Evolutionary conservation across 768 basidiomycete species (phyloP).

Genomic region (Termitomyces titanicus): DNA sequence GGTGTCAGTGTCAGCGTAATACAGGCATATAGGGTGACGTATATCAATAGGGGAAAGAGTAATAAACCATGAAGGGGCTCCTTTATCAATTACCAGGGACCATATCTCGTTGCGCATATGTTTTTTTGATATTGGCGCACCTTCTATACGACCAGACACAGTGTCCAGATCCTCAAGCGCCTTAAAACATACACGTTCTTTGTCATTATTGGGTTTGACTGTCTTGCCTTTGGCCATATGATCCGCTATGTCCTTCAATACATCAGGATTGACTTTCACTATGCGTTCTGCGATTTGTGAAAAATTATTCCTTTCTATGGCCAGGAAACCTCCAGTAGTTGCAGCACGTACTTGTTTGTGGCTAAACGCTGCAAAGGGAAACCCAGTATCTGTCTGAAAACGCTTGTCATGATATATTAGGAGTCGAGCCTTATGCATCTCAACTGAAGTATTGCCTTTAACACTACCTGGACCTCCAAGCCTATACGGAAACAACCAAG

Average conservation of each 20-base stretch:
- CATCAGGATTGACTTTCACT: too few species aligned
- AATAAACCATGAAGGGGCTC: constrained; percentile 32
- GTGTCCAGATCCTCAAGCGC: constrained; percentile 31
- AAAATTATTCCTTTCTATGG: constrained; percentile 22
- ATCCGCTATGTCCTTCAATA: too few species aligned
- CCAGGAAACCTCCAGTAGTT: constrained; percentile 22
- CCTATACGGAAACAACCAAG: constrained; percentile 40
- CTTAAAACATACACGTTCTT: constrained; percentile 25
- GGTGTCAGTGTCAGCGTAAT: constrained; percentile 23
- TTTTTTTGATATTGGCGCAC: constrained; percentile 25
- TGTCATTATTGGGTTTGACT: constrained; percentile 16
- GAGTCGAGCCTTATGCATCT: constrained; percentile 22
- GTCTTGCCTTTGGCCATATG: constrained; percentile 11
- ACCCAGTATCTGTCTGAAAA: constrained; percentile 33
- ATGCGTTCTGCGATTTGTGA: constrained; percentile 12
- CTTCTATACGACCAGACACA: constrained; percentile 20
- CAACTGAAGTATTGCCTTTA: too few species aligned
- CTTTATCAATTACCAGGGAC: constrained; percentile 18
- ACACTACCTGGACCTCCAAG: too few species aligned
- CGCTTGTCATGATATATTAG: constrained; percentile 36
- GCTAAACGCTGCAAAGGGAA: constrained; percentile 35
- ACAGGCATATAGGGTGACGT: constrained; percentile 27
- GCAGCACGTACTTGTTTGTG: constrained; percentile 33
- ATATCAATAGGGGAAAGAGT: constrained; percentile 29
- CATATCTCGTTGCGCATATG: constrained; percentile 28